Evolutionary conservation across 441 rosid species (phyloP).

Genomic region (Flueggea neowawraea): DNA sequence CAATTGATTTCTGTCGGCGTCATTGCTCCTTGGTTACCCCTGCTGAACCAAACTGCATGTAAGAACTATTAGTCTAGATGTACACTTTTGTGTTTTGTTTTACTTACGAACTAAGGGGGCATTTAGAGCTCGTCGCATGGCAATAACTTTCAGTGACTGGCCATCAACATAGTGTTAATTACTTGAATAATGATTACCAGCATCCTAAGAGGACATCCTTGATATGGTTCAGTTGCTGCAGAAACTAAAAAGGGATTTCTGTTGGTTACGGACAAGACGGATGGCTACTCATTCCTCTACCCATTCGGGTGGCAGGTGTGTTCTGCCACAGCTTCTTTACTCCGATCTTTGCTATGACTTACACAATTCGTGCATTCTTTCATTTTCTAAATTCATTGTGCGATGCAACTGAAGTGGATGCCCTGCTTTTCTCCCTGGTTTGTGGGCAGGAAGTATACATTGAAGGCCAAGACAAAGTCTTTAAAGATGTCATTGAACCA

Average conservation of each 20-base stretch:
- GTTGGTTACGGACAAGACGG: slow-evolving; percentile 59
- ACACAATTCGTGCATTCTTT: too few relatives aligned
- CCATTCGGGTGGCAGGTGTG: slow-evolving; percentile 95
- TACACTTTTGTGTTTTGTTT: slow-evolving; percentile 26
- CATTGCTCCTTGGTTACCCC: slow-evolving; percentile 52
- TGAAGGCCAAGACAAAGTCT: slow-evolving; percentile 89
- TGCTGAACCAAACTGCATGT: slow-evolving; percentile 39
- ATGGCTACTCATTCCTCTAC: slow-evolving; percentile 74
- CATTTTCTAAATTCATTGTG: too few relatives aligned
- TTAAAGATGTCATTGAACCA: slow-evolving; percentile 92
- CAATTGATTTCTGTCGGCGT: slow-evolving; percentile 49
- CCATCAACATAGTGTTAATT: slow-evolving; percentile 8
- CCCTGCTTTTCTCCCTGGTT: slow-evolving; percentile 9
- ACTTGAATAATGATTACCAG: slow-evolving; percentile 30
- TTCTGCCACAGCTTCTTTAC: background rate
- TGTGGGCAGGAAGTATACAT: slow-evolving; percentile 69
- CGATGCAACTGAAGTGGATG: too few relatives aligned
- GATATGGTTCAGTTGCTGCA: slow-evolving; percentile 99
- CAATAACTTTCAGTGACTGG: too few relatives aligned
- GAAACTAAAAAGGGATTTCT: slow-evolving; percentile 76
- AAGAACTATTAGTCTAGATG: slow-evolving; percentile 32
- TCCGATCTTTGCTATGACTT: background rate
- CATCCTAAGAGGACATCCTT: slow-evolving; percentile 76
- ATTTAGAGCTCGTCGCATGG: background rate
- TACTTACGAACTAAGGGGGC: slow-evolving; percentile 5